These are phyloP conservation scores for Aspergillus texensis DNA, from an alignment of 2,329 filamentous ascomycete species.

Conservation along the genomic window DNA sequence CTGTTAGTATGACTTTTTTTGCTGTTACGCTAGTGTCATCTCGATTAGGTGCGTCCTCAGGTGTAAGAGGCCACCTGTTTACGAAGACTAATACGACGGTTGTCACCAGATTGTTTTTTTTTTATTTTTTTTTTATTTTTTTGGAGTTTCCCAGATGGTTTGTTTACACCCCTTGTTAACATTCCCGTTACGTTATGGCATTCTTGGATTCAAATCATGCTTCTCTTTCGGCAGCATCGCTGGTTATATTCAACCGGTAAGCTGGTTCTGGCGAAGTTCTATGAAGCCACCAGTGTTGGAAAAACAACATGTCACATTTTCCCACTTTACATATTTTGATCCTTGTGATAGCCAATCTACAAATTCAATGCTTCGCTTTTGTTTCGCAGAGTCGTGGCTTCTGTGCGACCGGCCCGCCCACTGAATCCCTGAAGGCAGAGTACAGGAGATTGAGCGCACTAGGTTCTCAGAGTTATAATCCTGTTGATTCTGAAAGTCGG, in stretches of 20 bases:
- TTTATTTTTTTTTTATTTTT: not conserved
- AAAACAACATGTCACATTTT: slow-evolving; percentile 29
- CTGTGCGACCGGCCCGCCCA: slow-evolving; percentile 37
- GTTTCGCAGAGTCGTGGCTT: slow-evolving; percentile 24
- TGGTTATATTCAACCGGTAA: not conserved
- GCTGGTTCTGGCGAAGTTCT: not conserved
- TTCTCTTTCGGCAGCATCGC: not conserved
- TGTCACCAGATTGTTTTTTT: not conserved
- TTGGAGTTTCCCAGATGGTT: not conserved
- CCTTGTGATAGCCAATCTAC: slow-evolving; percentile 21
- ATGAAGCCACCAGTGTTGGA: not conserved
- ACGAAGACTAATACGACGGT: not conserved
- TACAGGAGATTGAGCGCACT: slow-evolving; percentile 27
- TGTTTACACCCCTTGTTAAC: slow-evolving; percentile 19
- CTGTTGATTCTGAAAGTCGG: slow-evolving; percentile 21
- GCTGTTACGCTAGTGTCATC: not conserved
- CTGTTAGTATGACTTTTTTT: not conserved
- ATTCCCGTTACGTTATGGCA: slow-evolving; percentile 10
- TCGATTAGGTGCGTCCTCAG: not conserved
- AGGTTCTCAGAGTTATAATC: slow-evolving; percentile 15
- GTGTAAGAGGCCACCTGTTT: not conserved
- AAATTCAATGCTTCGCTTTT: slow-evolving; percentile 22
- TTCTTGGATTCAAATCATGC: slow-evolving; percentile 5
- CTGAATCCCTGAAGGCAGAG: slow-evolving; percentile 27
- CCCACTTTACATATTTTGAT: slow-evolving; percentile 21